Evolutionary conservation across 352 stramenopile genomes (phyloP).

Genomic region (Halophytophthora polymorphica): DNA sequence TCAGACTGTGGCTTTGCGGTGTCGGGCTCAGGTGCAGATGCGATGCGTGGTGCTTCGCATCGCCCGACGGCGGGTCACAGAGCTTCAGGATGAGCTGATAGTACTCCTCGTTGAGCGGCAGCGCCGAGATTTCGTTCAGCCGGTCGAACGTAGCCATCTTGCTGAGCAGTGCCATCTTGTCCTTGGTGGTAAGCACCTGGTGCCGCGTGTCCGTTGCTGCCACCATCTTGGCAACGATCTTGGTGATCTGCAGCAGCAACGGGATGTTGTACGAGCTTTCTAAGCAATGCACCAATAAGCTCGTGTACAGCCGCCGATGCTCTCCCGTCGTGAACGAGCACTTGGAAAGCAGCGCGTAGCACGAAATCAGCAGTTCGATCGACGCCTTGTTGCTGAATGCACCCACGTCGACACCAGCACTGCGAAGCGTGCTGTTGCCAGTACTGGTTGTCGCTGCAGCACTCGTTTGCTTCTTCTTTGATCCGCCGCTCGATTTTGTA

Average conservation of each 20-base stretch:
- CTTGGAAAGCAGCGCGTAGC: constrained; percentile 76
- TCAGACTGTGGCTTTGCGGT: constrained; percentile 58
- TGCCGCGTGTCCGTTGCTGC: constrained; percentile 39
- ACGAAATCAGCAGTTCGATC: constrained; percentile 79
- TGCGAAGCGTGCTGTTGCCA: constrained; percentile 20
- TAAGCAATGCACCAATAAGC: constrained; percentile 81
- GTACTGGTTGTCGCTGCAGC: constrained; percentile 6
- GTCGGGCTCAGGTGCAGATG: constrained; percentile 71
- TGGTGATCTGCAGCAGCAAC: constrained; percentile 77
- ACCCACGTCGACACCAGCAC: constrained; percentile 8
- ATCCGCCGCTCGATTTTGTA: constrained; percentile 17
- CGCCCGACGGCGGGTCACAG: constrained; percentile 47
- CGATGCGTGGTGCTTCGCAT: constrained; percentile 48
- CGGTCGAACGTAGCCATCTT: constrained; percentile 88
- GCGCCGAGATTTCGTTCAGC: constrained; percentile 79
- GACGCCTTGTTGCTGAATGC: constrained; percentile 45
- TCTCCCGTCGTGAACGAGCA: constrained; percentile 72
- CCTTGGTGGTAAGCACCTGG: constrained; percentile 80
- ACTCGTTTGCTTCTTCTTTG: constrained; percentile 43
- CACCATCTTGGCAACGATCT: constrained; percentile 72
- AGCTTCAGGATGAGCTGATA: constrained; percentile 75
- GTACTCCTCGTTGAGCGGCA: constrained; percentile 81
- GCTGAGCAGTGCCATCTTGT: constrained; percentile 83
- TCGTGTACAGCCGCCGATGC: constrained; percentile 76
- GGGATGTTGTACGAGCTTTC: constrained; percentile 85